Base-by-base conservation (phyloP, 768 basidiomycete genomes). In the Tubosaeta brunneosetosa region DNA sequence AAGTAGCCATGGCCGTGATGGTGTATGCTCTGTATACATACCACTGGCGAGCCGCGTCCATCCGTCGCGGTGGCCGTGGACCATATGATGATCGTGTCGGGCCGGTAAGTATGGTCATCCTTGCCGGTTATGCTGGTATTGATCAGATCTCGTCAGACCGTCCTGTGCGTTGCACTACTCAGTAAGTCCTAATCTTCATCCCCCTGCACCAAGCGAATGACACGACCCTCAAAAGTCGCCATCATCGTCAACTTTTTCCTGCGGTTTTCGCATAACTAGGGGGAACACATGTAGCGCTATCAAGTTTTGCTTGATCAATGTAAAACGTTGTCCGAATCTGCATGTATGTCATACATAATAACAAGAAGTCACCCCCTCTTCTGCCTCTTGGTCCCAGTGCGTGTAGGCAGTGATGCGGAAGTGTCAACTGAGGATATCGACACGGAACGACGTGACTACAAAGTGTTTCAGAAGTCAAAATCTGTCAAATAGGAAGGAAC, bases 41-140 rank as follows among this genome's bases (percentile, higher is more conserved):
- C 67, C 95, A 98, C 67, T 95, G 94, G 91, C 83, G 97, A 57
- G 97, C 95, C 7, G 82, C 84, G 26, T 89, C 93, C 25, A 99
- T 99, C 65, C 84, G 94, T 46, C 77, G 83, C 33, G 91, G 95
- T 44, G 92, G 94, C 10, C 81, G 90, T 52, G 94, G 93, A 8
- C 94, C 95, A 7, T 98, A 98, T 68, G 97, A 99, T 63, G 97
- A 99, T 71, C 81, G 97, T 50, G 69, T 97, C 47, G 95, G 94
- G 31, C 94, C 94, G 33, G 94, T 97, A 65, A 71, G 94, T 84
- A 37, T 55, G 52, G 11, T 22, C 27, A 37, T 46, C 40, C 14
- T 37, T 47, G n/a, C 46, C 59, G 52, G 40, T 56, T 49, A 27
- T 49, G 40, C 44, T 34, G 19, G 31, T 51, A 31, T 55, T 58